Conservation (phyloP, 257 asterid species). For the Voacanga thouarsii region DNA sequence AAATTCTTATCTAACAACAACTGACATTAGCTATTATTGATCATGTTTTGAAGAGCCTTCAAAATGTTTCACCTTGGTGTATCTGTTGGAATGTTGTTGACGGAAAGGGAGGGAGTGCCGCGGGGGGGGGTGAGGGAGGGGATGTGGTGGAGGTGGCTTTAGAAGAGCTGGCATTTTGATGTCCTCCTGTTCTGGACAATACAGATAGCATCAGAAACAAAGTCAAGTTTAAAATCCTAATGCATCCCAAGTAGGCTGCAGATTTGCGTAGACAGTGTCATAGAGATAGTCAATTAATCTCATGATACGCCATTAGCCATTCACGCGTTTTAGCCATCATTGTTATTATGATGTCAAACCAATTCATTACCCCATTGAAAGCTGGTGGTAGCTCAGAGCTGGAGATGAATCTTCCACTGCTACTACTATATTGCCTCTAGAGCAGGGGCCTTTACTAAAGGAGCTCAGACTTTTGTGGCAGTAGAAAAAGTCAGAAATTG, state of each 20-base stretch:
- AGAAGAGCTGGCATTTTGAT: not conserved
- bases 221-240: slow-evolving; percentile 5
- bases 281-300: slow-evolving; percentile 17
- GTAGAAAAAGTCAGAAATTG: slow-evolving; percentile 9
- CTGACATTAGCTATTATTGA: not conserved
- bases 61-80: too few relatives aligned
- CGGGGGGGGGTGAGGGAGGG: too few relatives aligned
- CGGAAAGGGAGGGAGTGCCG: too few relatives aligned
- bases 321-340: slow-evolving; percentile 25
- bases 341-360: slow-evolving; percentile 4
- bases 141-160: too few relatives aligned
- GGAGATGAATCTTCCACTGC: not conserved
- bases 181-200: not conserved
- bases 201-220: not conserved
- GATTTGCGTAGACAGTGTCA: slow-evolving; percentile 4
- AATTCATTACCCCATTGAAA: slow-evolving; percentile 15
- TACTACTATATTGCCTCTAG: not conserved
- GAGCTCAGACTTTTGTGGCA: slow-evolving; percentile 16
- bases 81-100: too few relatives aligned
- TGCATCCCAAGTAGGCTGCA: slow-evolving; percentile 10
- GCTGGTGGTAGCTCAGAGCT: not conserved
- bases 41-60: not conserved
- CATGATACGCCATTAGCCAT: slow-evolving; percentile 13
- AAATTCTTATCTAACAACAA: not conserved
- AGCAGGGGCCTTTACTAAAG: not conserved